These are phyloP conservation scores for Hyphodiscus hymeniophilus DNA, from an alignment of 495 filamentous ascomycete species.

Conservation along the genomic window DNA sequence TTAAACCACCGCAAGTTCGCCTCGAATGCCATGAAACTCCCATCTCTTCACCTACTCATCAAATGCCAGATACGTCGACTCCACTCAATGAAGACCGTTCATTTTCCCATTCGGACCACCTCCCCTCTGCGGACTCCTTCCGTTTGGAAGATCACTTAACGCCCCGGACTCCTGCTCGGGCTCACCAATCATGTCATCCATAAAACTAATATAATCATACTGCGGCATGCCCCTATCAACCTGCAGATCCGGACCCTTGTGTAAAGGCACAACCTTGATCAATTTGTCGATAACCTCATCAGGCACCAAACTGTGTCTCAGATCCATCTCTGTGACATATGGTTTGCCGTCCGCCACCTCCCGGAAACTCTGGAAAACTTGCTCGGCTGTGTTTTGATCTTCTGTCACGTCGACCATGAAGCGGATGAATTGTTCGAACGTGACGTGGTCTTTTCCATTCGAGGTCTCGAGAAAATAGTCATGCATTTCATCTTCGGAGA, in stretches of 20 bases:
- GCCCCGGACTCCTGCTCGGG: slow-evolving; percentile 9
- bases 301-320: slow-evolving; percentile 87
- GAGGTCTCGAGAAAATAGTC: slow-evolving; percentile 79
- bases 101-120: not conserved
- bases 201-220: slow-evolving; percentile 89
- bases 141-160: slow-evolving; percentile 19
- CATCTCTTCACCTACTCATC: too few species aligned
- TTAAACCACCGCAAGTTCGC: too few species aligned
- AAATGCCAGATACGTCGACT: too few species aligned
- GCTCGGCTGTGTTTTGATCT: slow-evolving; percentile 96
- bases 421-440: slow-evolving; percentile 96
- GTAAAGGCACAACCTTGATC: slow-evolving; percentile 72
- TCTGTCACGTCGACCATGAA: slow-evolving; percentile 99
- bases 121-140: slow-evolving; percentile 12
- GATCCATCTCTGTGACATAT: slow-evolving; percentile 95
- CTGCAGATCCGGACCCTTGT: slow-evolving; percentile 69
- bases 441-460: slow-evolving; percentile 63
- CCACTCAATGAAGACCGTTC: slow-evolving; percentile 1
- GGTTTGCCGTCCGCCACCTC: slow-evolving; percentile 98
- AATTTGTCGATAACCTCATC: slow-evolving; percentile 93
- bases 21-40: too few species aligned
- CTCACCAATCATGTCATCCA: slow-evolving; percentile 61
- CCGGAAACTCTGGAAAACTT: slow-evolving; percentile 92
- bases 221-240: slow-evolving; percentile 70
- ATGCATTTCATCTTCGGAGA: slow-evolving; percentile 95